These are phyloP conservation scores for Platanthera guangdongensis DNA, from an alignment of 106 monocot species.

Conservation along the genomic window DNA sequence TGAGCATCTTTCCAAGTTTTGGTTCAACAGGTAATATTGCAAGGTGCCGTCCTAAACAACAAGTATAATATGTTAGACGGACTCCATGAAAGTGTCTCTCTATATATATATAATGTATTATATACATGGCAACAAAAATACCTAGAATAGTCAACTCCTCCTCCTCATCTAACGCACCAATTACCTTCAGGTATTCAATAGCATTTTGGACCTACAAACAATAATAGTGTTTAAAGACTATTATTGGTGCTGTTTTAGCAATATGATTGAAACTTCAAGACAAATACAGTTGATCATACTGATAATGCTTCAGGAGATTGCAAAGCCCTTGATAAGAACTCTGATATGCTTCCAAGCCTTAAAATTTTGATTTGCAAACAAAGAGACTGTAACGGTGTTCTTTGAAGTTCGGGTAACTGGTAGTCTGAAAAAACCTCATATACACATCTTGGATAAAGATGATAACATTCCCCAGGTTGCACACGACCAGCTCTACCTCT, in stretches of 20 bases:
- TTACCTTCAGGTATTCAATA: constrained; percentile 91
- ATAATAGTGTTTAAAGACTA: not conserved
- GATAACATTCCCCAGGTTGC: constrained; percentile 93
- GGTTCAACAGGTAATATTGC: constrained; percentile 98
- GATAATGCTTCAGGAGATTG: constrained; percentile 91
- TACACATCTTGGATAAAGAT: constrained; percentile 94
- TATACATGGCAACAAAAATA: constrained; percentile 14
- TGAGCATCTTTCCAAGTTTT: constrained; percentile 96
- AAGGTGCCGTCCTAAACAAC: constrained; percentile 64
- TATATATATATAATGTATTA: not conserved
- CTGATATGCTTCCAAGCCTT: constrained; percentile 82
- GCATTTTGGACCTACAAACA: constrained; percentile 93
- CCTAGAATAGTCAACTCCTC: constrained; percentile 89
- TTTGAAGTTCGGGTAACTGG: constrained; percentile 90
- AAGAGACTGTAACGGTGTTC: constrained; percentile 95
- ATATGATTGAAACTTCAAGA: not conserved
- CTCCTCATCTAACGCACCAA: constrained; percentile 89
- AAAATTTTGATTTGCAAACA: constrained; percentile 98
- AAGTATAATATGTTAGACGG: not conserved
- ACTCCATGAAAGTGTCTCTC: not conserved
- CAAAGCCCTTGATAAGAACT: constrained; percentile 89
- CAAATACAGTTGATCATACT: constrained; percentile 25
- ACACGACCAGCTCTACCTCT: constrained; percentile 98
- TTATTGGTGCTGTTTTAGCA: not conserved
- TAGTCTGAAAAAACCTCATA: constrained; percentile 87